Evolutionary conservation across 208 protist genomes (phyloP).

Genomic region (Zelonia costaricensis): DNA sequence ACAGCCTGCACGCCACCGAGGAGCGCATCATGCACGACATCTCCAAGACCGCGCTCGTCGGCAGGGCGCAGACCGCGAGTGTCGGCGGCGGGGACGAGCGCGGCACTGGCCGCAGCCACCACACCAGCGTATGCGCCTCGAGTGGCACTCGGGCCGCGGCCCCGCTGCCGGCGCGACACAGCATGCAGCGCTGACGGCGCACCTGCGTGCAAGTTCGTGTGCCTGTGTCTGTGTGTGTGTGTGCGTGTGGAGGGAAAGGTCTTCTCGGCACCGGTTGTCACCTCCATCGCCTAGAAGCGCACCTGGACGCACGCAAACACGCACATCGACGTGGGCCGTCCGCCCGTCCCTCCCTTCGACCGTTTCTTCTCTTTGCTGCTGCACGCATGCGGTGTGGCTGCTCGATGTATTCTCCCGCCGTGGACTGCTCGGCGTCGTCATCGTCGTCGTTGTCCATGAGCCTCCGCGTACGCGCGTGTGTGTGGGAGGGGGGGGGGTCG

Average conservation of each 20-base stretch:
- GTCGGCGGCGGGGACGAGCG: no score
- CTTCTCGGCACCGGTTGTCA: no score
- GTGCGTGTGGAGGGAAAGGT: neutral
- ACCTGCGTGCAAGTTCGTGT: neutral
- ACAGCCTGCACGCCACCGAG: slow-evolving; percentile 23
- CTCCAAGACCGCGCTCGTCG: slow-evolving; percentile 9
- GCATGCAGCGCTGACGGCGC: neutral
- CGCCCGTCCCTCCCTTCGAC: no score
- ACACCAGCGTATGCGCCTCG: neutral
- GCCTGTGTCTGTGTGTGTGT: slow-evolving; percentile 8
- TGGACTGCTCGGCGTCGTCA: no score
- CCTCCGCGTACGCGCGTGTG: neutral
- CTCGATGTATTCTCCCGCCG: no score
- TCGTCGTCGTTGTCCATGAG: no score
- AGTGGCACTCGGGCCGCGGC: no score
- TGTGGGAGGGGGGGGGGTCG: neutral
- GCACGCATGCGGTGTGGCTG: no score
- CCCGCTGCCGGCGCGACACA: no score
- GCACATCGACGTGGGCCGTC: neutral
- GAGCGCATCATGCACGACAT: slow-evolving; percentile 21
- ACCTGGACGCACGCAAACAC: neutral
- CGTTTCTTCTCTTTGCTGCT: no score
- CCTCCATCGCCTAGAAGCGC: no score
- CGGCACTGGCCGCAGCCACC: neutral
- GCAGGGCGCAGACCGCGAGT: no score